Conservation (phyloP, 306 rosid genomes). For the Quercus variabilis region DNA sequence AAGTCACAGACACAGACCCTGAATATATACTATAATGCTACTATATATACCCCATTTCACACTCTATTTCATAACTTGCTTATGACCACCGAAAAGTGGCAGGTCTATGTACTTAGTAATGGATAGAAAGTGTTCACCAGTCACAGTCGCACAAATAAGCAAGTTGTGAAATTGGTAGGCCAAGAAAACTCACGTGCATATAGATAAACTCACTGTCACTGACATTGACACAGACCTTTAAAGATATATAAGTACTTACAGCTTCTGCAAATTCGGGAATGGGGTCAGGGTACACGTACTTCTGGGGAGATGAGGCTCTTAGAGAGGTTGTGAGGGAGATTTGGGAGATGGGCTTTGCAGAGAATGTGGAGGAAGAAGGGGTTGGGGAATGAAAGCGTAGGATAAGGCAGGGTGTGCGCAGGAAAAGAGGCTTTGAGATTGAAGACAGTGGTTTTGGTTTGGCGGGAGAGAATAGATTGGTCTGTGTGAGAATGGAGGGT, state of each 20-base stretch:
- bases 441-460: background rate
- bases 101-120: too few relatives aligned
- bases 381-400: conserved; percentile 9
- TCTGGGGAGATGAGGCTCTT: conserved; percentile 21
- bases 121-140: too few relatives aligned
- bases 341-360: conserved; percentile 14
- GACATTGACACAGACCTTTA: too few relatives aligned
- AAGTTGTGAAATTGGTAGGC: too few relatives aligned
- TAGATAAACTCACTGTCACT: background rate
- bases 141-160: too few relatives aligned
- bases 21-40: too few relatives aligned
- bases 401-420: conserved; percentile 5
- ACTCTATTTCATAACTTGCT: too few relatives aligned
- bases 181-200: background rate
- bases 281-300: conserved; percentile 58
- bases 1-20: too few relatives aligned
- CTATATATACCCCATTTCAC: too few relatives aligned
- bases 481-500: background rate
- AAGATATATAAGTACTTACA: conserved; percentile 11
- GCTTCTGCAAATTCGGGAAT: conserved; percentile 50
- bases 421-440: conserved; percentile 16
- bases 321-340: conserved; percentile 15
- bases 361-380: background rate
- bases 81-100: too few relatives aligned
- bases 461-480: conserved; percentile 18